These are phyloP conservation scores for Xylaria sp. DNA, from an alignment of 2,329 filamentous ascomycete species.

Conservation along the genomic window DNA sequence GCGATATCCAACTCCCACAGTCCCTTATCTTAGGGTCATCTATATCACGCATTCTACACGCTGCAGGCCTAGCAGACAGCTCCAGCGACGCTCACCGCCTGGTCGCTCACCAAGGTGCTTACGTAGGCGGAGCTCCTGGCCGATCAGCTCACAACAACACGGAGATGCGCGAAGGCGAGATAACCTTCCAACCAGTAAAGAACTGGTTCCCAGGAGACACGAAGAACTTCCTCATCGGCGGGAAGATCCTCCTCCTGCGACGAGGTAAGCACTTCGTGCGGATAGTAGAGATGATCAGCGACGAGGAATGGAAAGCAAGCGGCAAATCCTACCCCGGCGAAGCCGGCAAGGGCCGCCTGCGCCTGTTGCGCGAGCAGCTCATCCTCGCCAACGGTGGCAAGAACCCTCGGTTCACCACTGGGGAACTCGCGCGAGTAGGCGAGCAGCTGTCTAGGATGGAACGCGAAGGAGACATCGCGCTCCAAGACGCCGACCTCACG, in stretches of 20 bases:
- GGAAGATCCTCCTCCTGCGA: conserved; percentile 67
- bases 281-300: conserved; percentile 67
- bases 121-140: conserved; percentile 66
- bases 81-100: conserved; percentile 68
- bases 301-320: conserved; percentile 62
- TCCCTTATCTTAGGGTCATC: conserved; percentile 64
- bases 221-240: conserved; percentile 69
- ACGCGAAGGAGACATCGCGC: conserved; percentile 39
- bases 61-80: conserved; percentile 67
- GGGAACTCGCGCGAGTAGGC: conserved; percentile 21
- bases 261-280: conserved; percentile 72
- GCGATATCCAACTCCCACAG: conserved; percentile 68
- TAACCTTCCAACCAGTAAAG: conserved; percentile 72
- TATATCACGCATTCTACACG: conserved; percentile 68
- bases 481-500: conserved; percentile 48
- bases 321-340: conserved; percentile 65
- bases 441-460: conserved; percentile 37
- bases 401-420: neutral
- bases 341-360: conserved; percentile 59
- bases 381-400: conserved; percentile 24
- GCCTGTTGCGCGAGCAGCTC: conserved; percentile 53
- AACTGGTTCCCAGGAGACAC: conserved; percentile 67
- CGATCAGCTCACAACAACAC: conserved; percentile 44
- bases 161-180: conserved; percentile 57
- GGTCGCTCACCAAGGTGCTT: conserved; percentile 64